Evolutionary conservation across 345 rosid species (phyloP).

Genomic region (Citrus cavaleriei): DNA sequence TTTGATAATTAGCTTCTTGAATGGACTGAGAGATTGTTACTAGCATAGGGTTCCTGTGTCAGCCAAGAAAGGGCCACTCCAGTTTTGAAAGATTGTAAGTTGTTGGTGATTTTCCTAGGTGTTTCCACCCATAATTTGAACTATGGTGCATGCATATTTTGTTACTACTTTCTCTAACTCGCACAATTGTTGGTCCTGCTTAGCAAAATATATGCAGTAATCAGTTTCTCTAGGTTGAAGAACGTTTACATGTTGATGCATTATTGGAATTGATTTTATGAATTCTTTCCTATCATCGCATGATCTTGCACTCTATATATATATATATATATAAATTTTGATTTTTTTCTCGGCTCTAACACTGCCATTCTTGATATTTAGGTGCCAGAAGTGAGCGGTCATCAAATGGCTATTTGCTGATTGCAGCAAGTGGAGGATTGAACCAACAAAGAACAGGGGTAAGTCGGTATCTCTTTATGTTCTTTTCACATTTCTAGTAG

Average conservation of each 20-base stretch:
- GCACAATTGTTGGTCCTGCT: neutral
- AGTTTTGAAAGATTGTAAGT: neutral
- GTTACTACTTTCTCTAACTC: neutral
- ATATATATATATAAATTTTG: neutral
- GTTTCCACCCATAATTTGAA: neutral
- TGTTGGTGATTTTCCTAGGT: neutral
- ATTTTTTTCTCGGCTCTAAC: slow-evolving; percentile 5
- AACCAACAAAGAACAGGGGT: slow-evolving; percentile 99
- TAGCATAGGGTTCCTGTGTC: neutral
- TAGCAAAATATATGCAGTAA: neutral
- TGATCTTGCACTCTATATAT: too few species aligned
- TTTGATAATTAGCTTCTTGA: neutral
- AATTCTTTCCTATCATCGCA: neutral
- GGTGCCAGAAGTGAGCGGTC: slow-evolving; percentile 59
- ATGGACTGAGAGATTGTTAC: neutral
- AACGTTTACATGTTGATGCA: neutral
- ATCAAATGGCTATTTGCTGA: slow-evolving; percentile 94
- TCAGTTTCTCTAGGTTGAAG: neutral
- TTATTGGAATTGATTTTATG: neutral
- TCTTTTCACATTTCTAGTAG: neutral
- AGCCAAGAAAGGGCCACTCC: neutral
- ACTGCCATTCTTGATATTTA: slow-evolving; percentile 27
- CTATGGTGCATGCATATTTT: neutral
- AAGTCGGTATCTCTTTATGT: slow-evolving; percentile 32
- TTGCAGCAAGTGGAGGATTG: slow-evolving; percentile 96